Conservation (phyloP, 2,329 filamentous ascomycete genomes). For the Pseudogymnoascus sp. region DNA sequence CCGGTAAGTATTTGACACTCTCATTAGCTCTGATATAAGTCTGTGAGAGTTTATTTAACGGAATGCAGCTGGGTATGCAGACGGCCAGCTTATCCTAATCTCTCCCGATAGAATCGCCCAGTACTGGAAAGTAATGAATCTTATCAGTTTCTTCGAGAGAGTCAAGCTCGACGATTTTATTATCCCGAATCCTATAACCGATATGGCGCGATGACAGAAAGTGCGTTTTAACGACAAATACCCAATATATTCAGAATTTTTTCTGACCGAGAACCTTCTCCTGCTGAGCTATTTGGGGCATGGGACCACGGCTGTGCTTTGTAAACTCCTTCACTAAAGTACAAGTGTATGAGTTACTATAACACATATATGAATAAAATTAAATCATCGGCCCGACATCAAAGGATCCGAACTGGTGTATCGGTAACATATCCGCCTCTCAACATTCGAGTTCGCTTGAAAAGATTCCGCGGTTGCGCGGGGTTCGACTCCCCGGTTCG, state of each 20-base stretch:
- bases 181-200: not conserved
- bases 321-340: not conserved
- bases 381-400: not conserved
- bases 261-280: not conserved
- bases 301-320: not conserved
- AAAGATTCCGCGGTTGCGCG: no score
- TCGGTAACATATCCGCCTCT: no score
- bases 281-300: no score
- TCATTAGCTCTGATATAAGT: not conserved
- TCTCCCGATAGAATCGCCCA: slow-evolving; percentile 71
- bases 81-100: slow-evolving; percentile 68
- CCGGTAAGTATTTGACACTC: slow-evolving; percentile 48
- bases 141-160: slow-evolving; percentile 53
- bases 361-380: no score
- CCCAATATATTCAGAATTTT: no score
- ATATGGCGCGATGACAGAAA: not conserved
- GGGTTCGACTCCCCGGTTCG: slow-evolving; percentile 18
- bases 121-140: slow-evolving; percentile 62
- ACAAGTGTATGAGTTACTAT: not conserved
- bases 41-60: not conserved
- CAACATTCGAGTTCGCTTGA: no score
- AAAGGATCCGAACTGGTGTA: not conserved
- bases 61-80: slow-evolving; percentile 59
- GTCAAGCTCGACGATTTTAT: slow-evolving; percentile 49
- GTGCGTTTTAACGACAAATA: no score